These are phyloP conservation scores for Houttuynia cordata DNA, from an alignment of 164 flowering plant species.

Conservation along the genomic window DNA sequence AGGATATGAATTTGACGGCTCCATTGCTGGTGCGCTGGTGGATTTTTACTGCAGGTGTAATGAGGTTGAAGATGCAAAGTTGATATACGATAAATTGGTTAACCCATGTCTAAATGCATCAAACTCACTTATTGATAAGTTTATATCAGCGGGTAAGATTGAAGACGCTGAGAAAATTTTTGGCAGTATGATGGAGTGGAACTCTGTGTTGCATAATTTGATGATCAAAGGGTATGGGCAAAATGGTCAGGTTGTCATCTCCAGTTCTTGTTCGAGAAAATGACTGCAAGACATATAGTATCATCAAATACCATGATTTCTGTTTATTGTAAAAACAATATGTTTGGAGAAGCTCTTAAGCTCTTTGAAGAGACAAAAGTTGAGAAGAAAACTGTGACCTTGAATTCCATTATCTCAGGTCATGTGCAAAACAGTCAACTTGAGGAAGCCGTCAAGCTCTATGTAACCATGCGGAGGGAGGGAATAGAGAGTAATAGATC, in stretches of 20 bases:
- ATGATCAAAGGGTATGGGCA: constrained; percentile 68
- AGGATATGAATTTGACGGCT: constrained; percentile 2
- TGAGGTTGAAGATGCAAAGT: constrained; percentile 34
- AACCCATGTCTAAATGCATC: constrained; percentile 32
- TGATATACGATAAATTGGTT: constrained; percentile 17
- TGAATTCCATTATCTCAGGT: constrained; percentile 74
- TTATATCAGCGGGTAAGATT: constrained; percentile 26
- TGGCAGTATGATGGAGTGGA: constrained; percentile 15
- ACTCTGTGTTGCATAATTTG: constrained; percentile 34
- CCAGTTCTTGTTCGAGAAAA: constrained; percentile 34
- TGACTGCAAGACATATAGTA: constrained; percentile 30
- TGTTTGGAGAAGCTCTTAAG: constrained; percentile 36
- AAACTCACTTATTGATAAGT: constrained; percentile 37
- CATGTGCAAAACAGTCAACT: constrained; percentile 33
- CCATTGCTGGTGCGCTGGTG: constrained; percentile 39
- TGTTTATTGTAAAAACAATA: constrained; percentile 35
- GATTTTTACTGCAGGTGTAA: constrained; percentile 44
- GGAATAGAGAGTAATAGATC: constrained; percentile 39
- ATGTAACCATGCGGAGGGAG: constrained; percentile 32
- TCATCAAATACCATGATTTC: constrained; percentile 51
- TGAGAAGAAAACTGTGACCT: constrained; percentile 43
- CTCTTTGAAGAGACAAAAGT: constrained; percentile 42
- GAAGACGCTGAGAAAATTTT: constrained; percentile 46
- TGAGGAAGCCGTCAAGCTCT: constrained; percentile 45
- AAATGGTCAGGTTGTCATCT: constrained; percentile 31